Evolutionary conservation across 2,329 filamentous ascomycete genomes (phyloP).

Genomic region (Hypoxylon sp.): DNA sequence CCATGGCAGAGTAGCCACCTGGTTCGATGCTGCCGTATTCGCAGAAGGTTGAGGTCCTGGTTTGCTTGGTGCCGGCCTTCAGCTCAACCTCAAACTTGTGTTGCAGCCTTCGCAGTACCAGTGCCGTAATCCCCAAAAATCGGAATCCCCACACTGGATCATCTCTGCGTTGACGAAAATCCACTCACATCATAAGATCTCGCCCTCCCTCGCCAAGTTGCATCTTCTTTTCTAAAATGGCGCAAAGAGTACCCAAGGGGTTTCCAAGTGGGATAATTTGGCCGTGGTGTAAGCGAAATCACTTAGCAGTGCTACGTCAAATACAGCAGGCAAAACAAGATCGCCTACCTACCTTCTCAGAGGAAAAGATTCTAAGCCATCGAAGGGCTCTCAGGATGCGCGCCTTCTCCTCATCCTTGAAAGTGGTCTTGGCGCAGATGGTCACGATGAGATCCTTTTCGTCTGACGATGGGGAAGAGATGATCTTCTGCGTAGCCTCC

Average conservation of each 20-base stretch:
- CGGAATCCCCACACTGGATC: background rate
- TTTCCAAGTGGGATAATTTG: conserved; percentile 80
- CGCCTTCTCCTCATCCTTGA: conserved; percentile 76
- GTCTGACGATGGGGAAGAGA: conserved; percentile 73
- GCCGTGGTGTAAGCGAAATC: background rate
- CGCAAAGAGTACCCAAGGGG: conserved; percentile 89
- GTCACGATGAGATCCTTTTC: conserved; percentile 65
- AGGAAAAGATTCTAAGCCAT: conserved; percentile 80
- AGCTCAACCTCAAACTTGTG: conserved; percentile 89
- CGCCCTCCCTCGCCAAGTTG: conserved; percentile 86
- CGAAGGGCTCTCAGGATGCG: conserved; percentile 79
- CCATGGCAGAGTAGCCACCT: conserved; percentile 84
- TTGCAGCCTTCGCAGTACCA: conserved; percentile 65
- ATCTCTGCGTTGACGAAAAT: background rate
- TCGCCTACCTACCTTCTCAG: conserved; percentile 60
- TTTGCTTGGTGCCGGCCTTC: conserved; percentile 83
- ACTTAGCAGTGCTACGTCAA: background rate
- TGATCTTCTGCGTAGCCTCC: conserved; percentile 83
- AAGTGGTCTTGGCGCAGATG: conserved; percentile 81
- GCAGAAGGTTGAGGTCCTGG: conserved; percentile 81
- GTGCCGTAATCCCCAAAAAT: background rate
- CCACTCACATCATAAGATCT: conserved; percentile 77
- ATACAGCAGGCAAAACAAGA: background rate
- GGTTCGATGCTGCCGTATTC: conserved; percentile 82
- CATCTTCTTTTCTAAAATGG: conserved; percentile 92